Percentiles rank a stretch among this genome's conserved stretches.
These are phyloP conservation scores for Tillandsia leiboldiana DNA, from an alignment of 176 grass and related monocot genomes.

Conservation along the genomic window DNA sequence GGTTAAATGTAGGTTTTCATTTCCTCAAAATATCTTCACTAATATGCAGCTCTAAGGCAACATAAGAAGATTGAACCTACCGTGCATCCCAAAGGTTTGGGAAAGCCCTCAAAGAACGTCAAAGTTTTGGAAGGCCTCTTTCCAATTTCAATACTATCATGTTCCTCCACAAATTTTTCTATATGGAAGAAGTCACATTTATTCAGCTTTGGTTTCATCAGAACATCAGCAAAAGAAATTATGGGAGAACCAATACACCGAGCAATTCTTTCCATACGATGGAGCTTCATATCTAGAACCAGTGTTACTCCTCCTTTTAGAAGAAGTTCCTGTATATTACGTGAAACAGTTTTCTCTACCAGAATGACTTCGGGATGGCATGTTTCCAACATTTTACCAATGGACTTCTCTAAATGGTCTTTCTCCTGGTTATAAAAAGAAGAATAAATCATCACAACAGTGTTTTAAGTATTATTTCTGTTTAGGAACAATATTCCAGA, in stretches of 20 bases:
- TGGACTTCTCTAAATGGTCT: conserved; percentile 41
- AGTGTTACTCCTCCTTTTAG: conserved; percentile 58
- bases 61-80: conserved; percentile 29
- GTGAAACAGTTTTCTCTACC: conserved; percentile 84
- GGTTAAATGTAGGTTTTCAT: too few relatives aligned
- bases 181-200: conserved; percentile 74
- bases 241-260: conserved; percentile 78
- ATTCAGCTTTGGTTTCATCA: conserved; percentile 46
- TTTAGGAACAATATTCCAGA: background rate
- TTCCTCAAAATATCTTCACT: too few relatives aligned
- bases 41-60: background rate
- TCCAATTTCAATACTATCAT: conserved; percentile 48
- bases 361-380: conserved; percentile 70
- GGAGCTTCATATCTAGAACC: conserved; percentile 69
- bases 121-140: conserved; percentile 71
- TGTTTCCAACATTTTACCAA: conserved; percentile 66
- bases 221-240: conserved; percentile 60
- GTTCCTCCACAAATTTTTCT: conserved; percentile 62
- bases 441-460: conserved; percentile 14
- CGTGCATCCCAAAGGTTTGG: conserved; percentile 69
- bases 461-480: background rate
- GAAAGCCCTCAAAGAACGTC: conserved; percentile 78
- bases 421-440: conserved; percentile 51
- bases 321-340: conserved; percentile 67
- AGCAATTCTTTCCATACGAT: conserved; percentile 57